Conservation (phyloP, 768 basidiomycete genomes). For the Chlorophyllum brunneum region DNA sequence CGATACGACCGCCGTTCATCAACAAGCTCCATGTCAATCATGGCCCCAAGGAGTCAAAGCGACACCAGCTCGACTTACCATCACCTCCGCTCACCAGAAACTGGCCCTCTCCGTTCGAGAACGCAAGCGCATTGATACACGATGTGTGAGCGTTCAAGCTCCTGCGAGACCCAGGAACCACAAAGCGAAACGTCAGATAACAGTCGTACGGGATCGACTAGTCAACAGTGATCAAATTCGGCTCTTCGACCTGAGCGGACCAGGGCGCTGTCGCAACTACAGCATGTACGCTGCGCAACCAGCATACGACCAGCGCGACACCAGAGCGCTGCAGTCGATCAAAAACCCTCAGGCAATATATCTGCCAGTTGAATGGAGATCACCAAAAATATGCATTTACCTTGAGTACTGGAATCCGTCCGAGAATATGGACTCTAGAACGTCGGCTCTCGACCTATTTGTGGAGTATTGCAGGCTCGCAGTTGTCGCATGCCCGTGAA, state of each 20-base stretch:
- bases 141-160: conserved; percentile 47
- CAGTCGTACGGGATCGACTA: neutral
- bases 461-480: neutral
- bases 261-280: too few relatives aligned
- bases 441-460: conserved; percentile 13
- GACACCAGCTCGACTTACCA: conserved; percentile 35
- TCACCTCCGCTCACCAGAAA: conserved; percentile 71
- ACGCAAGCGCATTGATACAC: conserved; percentile 61
- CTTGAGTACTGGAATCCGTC: conserved; percentile 38
- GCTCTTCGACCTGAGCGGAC: too few relatives aligned
- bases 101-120: conserved; percentile 56
- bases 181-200: neutral
- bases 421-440: conserved; percentile 18
- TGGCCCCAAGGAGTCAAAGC: too few relatives aligned
- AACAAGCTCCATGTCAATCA: neutral
- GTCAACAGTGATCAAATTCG: too few relatives aligned
- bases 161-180: conserved; percentile 19
- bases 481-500: neutral
- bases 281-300: too few relatives aligned
- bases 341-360: too few relatives aligned
- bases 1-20: conserved; percentile 2
- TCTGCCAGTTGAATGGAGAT: too few relatives aligned
- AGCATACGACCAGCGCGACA: too few relatives aligned
- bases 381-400: conserved; percentile 20
- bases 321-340: too few relatives aligned